phyloP scores from a whole-genome alignment of 331 rosid species.

The Arachis monticola region DNA sequence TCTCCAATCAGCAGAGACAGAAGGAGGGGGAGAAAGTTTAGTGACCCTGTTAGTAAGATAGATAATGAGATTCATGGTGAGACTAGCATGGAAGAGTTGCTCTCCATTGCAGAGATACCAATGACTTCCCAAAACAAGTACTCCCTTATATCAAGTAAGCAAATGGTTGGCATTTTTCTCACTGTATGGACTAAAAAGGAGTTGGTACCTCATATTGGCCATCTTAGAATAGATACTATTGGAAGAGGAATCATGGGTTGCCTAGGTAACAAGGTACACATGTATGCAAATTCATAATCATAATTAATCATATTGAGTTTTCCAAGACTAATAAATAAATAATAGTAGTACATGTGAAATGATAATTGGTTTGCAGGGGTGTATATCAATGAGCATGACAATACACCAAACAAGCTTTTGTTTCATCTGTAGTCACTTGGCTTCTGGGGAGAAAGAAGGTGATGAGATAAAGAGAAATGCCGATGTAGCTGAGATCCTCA shows the following conservation, averaged over 20 bases:
- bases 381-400: conserved; percentile 93
- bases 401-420: conserved; percentile 91
- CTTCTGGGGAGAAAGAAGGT: conserved; percentile 98
- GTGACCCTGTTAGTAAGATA: conserved; percentile 45
- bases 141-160: conserved; percentile 75
- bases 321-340: too few relatives aligned
- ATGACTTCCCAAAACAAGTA: conserved; percentile 44
- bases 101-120: conserved; percentile 63
- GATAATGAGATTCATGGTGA: conserved; percentile 38
- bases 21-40: conserved; percentile 55
- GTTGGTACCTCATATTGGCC: conserved; percentile 79
- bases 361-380: conserved; percentile 71
- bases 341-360: conserved; percentile 5
- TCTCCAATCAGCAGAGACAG: conserved; percentile 51
- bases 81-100: conserved; percentile 51
- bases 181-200: conserved; percentile 82
- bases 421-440: conserved; percentile 94
- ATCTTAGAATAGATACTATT: conserved; percentile 78
- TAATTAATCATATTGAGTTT: too few relatives aligned
- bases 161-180: conserved; percentile 93
- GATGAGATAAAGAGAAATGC: conserved; percentile 85
- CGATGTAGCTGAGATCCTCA: conserved; percentile 84
- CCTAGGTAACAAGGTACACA: conserved; percentile 81
- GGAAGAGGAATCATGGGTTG: conserved; percentile 97
- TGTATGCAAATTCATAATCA: too few relatives aligned